Percentiles rank a stretch among this genome's conserved stretches.
phyloP scores from a whole-genome alignment of 257 asterid genomes.

The Lycium ferocissimum region DNA sequence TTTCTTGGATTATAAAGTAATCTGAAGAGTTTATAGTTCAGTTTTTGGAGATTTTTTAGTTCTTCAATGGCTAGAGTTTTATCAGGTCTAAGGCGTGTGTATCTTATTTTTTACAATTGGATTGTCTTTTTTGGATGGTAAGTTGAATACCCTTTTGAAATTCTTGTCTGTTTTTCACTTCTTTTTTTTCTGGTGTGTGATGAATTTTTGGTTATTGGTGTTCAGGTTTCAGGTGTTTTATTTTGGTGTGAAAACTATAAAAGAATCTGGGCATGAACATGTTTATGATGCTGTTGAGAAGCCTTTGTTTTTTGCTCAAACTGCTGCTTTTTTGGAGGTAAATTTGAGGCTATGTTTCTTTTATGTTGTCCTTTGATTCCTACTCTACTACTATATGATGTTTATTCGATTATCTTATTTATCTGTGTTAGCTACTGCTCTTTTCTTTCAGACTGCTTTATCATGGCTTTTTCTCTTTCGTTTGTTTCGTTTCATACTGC shows the following conservation, averaged over 20 bases:
- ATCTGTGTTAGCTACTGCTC: no score
- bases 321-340: slow-evolving; percentile 80
- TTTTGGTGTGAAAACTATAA: slow-evolving; percentile 60
- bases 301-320: slow-evolving; percentile 79
- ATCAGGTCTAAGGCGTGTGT: slow-evolving; percentile 57
- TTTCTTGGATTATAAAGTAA: background rate
- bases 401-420: no score
- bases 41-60: no score
- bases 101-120: slow-evolving; percentile 86
- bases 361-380: no score
- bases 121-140: slow-evolving; percentile 77
- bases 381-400: no score
- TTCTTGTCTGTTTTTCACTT: background rate
- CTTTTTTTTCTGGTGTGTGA: background rate
- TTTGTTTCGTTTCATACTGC: no score
- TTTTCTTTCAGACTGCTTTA: no score
- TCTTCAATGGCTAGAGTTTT: slow-evolving; percentile 57
- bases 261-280: slow-evolving; percentile 61
- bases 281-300: slow-evolving; percentile 79
- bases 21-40: background rate
- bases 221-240: slow-evolving; percentile 70
- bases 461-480: no score
- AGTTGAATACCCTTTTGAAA: slow-evolving; percentile 7
- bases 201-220: slow-evolving; percentile 19
- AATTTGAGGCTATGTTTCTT: background rate